phyloP scores from a whole-genome alignment of 805 yeast genomes.

The Yarrowia sp. region DNA sequence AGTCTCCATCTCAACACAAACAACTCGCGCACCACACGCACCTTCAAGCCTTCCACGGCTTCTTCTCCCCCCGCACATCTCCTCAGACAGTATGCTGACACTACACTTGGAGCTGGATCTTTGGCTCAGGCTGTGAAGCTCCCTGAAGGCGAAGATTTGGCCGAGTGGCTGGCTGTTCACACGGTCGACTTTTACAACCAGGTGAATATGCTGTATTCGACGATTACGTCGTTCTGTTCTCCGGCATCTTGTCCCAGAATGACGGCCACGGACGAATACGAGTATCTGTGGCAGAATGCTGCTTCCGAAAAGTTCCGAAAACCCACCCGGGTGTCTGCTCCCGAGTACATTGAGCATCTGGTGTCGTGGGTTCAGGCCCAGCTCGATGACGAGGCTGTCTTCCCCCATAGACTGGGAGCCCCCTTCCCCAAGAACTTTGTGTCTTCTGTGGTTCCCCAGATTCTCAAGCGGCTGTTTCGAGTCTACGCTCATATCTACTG shows the following conservation, averaged over 20 bases:
- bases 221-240: slow-evolving; percentile 95
- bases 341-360: slow-evolving; percentile 89
- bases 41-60: slow-evolving; percentile 50
- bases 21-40: slow-evolving; percentile 49
- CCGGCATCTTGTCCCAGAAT: slow-evolving; percentile 94
- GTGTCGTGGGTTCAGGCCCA: slow-evolving; percentile 96
- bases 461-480: slow-evolving; percentile 88
- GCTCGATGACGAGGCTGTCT: slow-evolving; percentile 86
- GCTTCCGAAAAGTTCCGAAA: slow-evolving; percentile 59
- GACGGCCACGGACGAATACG: slow-evolving; percentile 98
- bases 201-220: slow-evolving; percentile 93
- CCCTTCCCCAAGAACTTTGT: slow-evolving; percentile 88
- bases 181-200: slow-evolving; percentile 98
- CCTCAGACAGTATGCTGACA: slow-evolving; percentile 86
- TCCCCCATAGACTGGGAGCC: slow-evolving; percentile 90
- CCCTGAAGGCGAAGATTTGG: slow-evolving; percentile 88
- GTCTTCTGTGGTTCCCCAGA: slow-evolving; percentile 74
- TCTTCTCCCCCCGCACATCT: slow-evolving; percentile 49
- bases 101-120: slow-evolving; percentile 91
- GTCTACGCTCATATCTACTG: slow-evolving; percentile 98
- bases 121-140: slow-evolving; percentile 90
- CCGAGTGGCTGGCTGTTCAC: slow-evolving; percentile 97
- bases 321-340: slow-evolving; percentile 90
- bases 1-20: slow-evolving; percentile 38
- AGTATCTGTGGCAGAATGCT: slow-evolving; percentile 92